These are phyloP conservation scores for Rauvolfia tetraphylla DNA, from an alignment of 257 asterid genomes.

Conservation along the genomic window DNA sequence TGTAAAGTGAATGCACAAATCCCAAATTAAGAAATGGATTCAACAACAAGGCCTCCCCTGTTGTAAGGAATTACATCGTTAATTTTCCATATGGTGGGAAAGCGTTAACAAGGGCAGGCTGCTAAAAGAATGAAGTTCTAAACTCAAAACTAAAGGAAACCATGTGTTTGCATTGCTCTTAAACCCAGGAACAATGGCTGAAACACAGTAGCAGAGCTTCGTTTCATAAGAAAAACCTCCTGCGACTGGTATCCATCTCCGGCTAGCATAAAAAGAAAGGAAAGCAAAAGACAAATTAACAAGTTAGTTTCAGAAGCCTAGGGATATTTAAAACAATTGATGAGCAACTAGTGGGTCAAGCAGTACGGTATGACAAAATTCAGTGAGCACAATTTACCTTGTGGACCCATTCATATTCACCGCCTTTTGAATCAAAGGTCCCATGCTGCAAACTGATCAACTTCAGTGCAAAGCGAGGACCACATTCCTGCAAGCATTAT, in stretches of 20 bases:
- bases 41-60: no score
- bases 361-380: no score
- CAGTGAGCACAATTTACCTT: conserved; percentile 45
- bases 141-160: background rate
- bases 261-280: conserved; percentile 44
- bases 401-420: conserved; percentile 97
- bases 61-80: no score
- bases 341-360: background rate
- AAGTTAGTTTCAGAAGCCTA: background rate
- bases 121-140: no score
- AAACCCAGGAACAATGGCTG: background rate
- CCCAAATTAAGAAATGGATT: no score
- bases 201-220: background rate
- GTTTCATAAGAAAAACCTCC: conserved; percentile 73
- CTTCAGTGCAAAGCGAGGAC: conserved; percentile 89
- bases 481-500: conserved; percentile 65
- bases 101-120: no score
- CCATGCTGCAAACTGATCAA: conserved; percentile 86
- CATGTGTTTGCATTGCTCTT: background rate
- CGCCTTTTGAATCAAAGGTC: conserved; percentile 82
- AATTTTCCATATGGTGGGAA: no score
- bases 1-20: no score
- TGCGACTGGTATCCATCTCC: conserved; percentile 91
- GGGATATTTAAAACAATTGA: background rate
- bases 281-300: conserved; percentile 7